Evolutionary conservation across 192 early-diverging fungal genomes (phyloP).

Genomic region (Backusella liffmaniae): DNA sequence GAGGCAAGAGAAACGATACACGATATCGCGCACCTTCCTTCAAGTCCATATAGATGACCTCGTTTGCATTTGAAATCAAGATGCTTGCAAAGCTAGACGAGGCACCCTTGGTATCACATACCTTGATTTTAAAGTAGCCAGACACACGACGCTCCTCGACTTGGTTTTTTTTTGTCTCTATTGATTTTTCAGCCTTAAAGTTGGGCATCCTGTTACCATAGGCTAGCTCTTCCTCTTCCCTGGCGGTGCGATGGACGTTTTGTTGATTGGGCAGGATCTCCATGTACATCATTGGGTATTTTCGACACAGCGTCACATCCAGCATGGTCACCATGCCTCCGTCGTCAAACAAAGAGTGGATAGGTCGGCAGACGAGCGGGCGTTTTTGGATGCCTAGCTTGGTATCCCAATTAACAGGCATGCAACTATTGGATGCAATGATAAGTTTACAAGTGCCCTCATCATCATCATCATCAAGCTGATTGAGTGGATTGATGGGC

Average conservation of each 20-base stretch:
- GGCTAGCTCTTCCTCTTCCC: conserved; percentile 49
- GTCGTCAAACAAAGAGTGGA: conserved; percentile 39
- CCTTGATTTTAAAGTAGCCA: conserved; percentile 43
- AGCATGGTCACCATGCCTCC: conserved; percentile 63
- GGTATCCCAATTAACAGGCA: conserved; percentile 59
- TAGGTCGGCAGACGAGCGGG: conserved; percentile 24
- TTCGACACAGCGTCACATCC: conserved; percentile 58
- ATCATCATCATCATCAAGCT: conserved; percentile 1
- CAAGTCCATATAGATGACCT: conserved; percentile 32
- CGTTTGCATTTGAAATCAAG: conserved; percentile 49
- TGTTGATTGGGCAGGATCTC: conserved; percentile 50
- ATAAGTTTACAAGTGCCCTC: conserved; percentile 29
- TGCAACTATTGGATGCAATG: conserved; percentile 56
- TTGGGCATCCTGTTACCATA: background rate
- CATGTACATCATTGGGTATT: conserved; percentile 49
- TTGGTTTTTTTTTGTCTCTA: background rate
- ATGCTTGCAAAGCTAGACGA: conserved; percentile 34
- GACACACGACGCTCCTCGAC: conserved; percentile 33
- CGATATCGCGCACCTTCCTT: conserved; percentile 58
- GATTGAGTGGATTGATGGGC: conserved; percentile 40
- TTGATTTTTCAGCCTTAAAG: background rate
- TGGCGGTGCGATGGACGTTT: conserved; percentile 39
- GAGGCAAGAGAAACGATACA: conserved; percentile 30
- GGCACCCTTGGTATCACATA: conserved; percentile 36
- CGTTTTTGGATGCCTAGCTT: conserved; percentile 56